These are phyloP conservation scores for Tephrocybe sp. DNA, from an alignment of 768 basidiomycete species.

Conservation along the genomic window DNA sequence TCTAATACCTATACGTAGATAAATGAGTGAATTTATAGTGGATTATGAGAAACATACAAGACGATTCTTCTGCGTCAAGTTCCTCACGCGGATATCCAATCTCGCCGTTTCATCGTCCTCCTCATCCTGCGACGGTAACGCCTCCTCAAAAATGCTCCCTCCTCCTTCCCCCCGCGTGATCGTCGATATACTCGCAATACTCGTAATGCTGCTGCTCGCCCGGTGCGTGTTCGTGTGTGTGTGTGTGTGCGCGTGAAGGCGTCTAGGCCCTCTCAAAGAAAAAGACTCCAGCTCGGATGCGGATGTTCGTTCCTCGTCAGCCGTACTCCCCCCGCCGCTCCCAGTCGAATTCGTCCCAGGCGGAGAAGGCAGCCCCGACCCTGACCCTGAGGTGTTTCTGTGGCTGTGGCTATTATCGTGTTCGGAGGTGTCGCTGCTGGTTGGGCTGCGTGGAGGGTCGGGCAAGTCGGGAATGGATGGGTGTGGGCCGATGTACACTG, in stretches of 20 bases:
- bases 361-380: conserved; percentile 76
- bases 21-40: conserved; percentile 14
- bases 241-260: conserved; percentile 19
- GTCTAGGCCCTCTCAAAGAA: conserved; percentile 19
- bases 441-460: conserved; percentile 61
- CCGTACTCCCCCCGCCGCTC: conserved; percentile 43
- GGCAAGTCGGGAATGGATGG: conserved; percentile 58
- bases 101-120: conserved; percentile 53
- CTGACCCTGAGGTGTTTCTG: conserved; percentile 3
- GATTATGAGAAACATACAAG: conserved; percentile 13
- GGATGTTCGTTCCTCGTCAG: conserved; percentile 3
- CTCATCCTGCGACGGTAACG: conserved; percentile 38
- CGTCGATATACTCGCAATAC: conserved; percentile 10
- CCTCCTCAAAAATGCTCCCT: conserved; percentile 52
- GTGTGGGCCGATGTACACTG: conserved; percentile 37
- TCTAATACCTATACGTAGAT: conserved; percentile 52
- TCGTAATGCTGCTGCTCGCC: conserved; percentile 13
- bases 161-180: neutral
- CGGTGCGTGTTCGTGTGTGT: neutral
- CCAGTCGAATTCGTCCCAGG: conserved; percentile 86
- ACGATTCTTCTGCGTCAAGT: conserved; percentile 66
- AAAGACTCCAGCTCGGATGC: neutral
- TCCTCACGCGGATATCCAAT: conserved; percentile 53
- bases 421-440: conserved; percentile 33
- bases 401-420: too few relatives aligned